Base-by-base conservation (phyloP, 2,329 filamentous ascomycete genomes). In the Colletotrichum incanum region DNA sequence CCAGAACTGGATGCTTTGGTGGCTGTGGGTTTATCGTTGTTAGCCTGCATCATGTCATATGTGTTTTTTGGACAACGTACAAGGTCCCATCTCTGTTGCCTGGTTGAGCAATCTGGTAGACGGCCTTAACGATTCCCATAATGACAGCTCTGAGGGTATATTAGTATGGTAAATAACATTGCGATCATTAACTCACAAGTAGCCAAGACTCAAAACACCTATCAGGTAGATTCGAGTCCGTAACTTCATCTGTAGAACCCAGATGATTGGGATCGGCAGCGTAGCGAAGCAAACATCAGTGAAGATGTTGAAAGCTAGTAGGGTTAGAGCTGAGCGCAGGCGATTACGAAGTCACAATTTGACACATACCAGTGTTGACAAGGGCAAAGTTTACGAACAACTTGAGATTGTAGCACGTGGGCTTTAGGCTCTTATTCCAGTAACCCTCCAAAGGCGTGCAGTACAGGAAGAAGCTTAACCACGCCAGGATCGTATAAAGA, bases 211-310 rank as follows among this genome's bases (percentile, higher is more conserved):
- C 5, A 86, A 76, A 65, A 86, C 81, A 1, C 74, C 77, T 28
- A 85, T 80, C 14, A 86, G 75, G 28, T 84, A 84, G 0, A 85
- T 28, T 26, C 81, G 79, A 1, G 79, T 80, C 18, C 79, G 78
- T n/a, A 75, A 75, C 74, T 81, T 82, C 76, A 83, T 79, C 66
- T 85, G 80, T n/a, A 85, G 75, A 8, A 76, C 75, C 80, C 82
- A 83, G 60, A 86, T 82, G 66, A 86, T 79, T 3, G 82, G 81
- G 1, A 85, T 77, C 0, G 84, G 84, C 23, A 85, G 76, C 1
- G 82, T 79, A 0, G 83, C 84, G 45, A 85, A 84, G n/a, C 81
- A 76, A 9, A 85, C 77, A 64, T 86, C 84, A n/a, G 83, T 85
- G 11, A 80, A 78, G 49, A 85, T 84, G 67, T 85, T 84, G 76